These are phyloP conservation scores for Saccharum hybrid DNA, from an alignment of 202 grass and related monocot species.

Conservation along the genomic window DNA sequence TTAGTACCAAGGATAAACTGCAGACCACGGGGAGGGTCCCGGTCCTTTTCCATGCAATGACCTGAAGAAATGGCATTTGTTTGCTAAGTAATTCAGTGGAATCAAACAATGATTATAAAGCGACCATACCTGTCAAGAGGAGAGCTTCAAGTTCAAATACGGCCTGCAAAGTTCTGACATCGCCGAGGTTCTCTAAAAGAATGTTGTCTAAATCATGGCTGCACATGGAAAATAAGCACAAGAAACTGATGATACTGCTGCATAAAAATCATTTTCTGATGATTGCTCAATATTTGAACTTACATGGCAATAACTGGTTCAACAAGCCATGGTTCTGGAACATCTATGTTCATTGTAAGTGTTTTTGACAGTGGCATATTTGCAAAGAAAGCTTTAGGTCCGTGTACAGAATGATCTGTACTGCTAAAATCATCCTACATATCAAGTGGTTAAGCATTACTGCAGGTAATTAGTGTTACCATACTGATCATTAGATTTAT, in stretches of 20 bases:
- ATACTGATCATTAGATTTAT: conserved; percentile 27
- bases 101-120: conserved; percentile 42
- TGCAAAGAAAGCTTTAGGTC: conserved; percentile 95
- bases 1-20: conserved; percentile 97
- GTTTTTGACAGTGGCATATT: conserved; percentile 99
- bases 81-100: conserved; percentile 28
- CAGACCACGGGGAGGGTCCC: conserved; percentile 86
- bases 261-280: conserved; percentile 43
- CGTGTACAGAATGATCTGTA: conserved; percentile 82
- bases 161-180: conserved; percentile 83
- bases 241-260: conserved; percentile 32
- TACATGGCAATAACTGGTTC: conserved; percentile 97
- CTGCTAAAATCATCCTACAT: conserved; percentile 87
- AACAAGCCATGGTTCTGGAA: conserved; percentile 98
- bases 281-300: conserved; percentile 52
- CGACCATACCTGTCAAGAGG: conserved; percentile 78
- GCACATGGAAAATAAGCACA: conserved; percentile 45
- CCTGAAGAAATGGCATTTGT: conserved; percentile 59
- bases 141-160: conserved; percentile 99
- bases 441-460: conserved; percentile 43
- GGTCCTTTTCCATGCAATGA: conserved; percentile 95
- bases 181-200: conserved; percentile 88
- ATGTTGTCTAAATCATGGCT: conserved; percentile 99
- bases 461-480: conserved; percentile 33
- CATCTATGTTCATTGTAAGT: conserved; percentile 98